Percentiles rank a stretch among this genome's conserved stretches.
phyloP scores from a whole-genome alignment of 345 rosid species.

The Syzygium oleosum region DNA sequence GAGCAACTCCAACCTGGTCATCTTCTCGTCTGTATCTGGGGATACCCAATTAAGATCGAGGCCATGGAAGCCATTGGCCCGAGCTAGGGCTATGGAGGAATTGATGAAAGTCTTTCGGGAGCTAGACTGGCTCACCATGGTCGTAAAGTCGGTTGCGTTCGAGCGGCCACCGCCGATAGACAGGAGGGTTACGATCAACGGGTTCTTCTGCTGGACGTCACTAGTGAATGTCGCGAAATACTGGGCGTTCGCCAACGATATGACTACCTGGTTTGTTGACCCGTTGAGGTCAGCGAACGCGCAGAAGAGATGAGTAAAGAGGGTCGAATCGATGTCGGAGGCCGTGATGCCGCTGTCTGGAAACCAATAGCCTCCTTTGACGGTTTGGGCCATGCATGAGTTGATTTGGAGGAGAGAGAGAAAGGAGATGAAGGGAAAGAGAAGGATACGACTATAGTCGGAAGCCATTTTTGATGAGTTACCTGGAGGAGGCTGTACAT shows the following conservation, averaged over 20 bases:
- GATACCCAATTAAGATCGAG: conserved; percentile 54
- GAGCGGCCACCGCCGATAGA: conserved; percentile 30
- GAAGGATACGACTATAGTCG: not conserved
- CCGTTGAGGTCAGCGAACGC: not conserved
- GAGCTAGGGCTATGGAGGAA: conserved; percentile 37
- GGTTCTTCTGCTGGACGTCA: conserved; percentile 42
- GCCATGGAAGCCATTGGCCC: conserved; percentile 44
- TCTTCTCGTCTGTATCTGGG: conserved; percentile 23
- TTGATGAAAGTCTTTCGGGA: conserved; percentile 44
- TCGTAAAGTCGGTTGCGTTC: conserved; percentile 11
- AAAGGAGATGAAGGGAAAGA: not conserved
- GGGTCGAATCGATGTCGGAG: not conserved
- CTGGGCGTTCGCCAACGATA: conserved; percentile 17
- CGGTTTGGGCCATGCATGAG: not conserved
- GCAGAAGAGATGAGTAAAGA: not conserved
- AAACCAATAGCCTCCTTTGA: not conserved
- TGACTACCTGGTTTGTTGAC: not conserved
- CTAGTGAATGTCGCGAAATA: conserved; percentile 44
- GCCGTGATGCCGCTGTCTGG: not conserved
- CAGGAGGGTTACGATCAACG: conserved; percentile 38
- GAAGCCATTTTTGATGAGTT: not conserved
- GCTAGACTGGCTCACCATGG: conserved; percentile 36
- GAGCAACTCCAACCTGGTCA: conserved; percentile 31
- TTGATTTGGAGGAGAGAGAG: not conserved
- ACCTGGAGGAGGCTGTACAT: not conserved